phyloP scores from a whole-genome alignment of 2,329 filamentous ascomycete genomes.

The Penicillium sp. region DNA sequence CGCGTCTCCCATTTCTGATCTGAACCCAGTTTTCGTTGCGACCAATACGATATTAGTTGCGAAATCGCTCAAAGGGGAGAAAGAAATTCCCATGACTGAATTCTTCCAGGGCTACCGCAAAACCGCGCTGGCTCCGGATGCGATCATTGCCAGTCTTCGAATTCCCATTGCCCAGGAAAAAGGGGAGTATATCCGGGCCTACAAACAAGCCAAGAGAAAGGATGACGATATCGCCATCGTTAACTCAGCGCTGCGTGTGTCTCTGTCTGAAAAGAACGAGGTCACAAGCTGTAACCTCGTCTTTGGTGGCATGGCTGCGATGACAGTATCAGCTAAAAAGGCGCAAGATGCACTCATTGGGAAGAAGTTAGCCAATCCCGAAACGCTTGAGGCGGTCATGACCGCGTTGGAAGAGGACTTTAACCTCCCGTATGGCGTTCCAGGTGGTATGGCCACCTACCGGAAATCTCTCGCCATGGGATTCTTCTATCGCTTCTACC shows the following conservation, averaged over 20 bases:
- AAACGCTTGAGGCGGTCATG: constrained; percentile 86
- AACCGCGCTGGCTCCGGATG: constrained; percentile 74
- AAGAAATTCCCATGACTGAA: constrained; percentile 79
- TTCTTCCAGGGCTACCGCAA: constrained; percentile 91
- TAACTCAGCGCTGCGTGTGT: constrained; percentile 74
- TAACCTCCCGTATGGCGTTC: constrained; percentile 79
- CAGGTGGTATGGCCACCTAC: constrained; percentile 96
- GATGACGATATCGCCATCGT: constrained; percentile 99
- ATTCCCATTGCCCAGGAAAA: constrained; percentile 70
- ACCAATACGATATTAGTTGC: constrained; percentile 76
- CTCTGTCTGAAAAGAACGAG: constrained; percentile 60
- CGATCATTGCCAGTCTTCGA: constrained; percentile 78
- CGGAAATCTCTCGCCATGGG: constrained; percentile 82
- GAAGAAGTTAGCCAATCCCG: constrained; percentile 70
- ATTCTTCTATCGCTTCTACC: constrained; percentile 97
- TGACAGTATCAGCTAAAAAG: constrained; percentile 78
- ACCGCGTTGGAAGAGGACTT: constrained; percentile 85
- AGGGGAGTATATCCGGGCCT: constrained; percentile 79
- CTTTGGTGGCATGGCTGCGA: constrained; percentile 92
- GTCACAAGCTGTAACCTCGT: constrained; percentile 74
- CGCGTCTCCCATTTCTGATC: constrained; percentile 89
- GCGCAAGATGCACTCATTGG: constrained; percentile 69
- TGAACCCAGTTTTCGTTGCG: constrained; percentile 90
- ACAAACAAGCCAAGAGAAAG: constrained; percentile 95
- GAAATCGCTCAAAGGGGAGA: constrained; percentile 66